Base-by-base conservation (phyloP, 2,329 filamentous ascomycete genomes). In the Teratosphaeria gauchensis region DNA sequence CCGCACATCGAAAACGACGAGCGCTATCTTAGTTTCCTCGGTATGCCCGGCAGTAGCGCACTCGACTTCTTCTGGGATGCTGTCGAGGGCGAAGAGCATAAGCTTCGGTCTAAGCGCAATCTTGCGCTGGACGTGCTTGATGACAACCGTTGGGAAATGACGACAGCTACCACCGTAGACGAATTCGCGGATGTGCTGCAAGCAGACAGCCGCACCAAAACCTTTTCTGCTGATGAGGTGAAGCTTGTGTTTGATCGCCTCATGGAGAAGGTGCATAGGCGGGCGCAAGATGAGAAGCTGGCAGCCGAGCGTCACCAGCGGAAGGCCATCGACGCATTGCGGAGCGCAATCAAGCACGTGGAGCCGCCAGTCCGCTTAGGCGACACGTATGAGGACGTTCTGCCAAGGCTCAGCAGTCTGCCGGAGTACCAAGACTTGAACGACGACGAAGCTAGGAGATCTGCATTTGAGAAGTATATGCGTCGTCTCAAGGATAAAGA, bases 1-100 rank as follows among this genome's bases (percentile, higher is more conserved):
- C 84, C 88, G 0, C 72, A 87, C 54, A 82, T 99, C 65, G 83
- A 89, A 66, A 79, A 88, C 58, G 94, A 99, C 68, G 82, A 87
- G 54, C 89, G 92, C 64, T 97, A 96, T 74, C 81, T 80, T 66
- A 85, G 84, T 63, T 90, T 96, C 80, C 82, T 92, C 60, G 92
- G 91, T 56, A 90, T 95, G 70, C 76, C 83, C 59, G 71, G 71
- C 16, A 70, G 66, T 58, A 67, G 64, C 4, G 90, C 94, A 14
- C 81, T 96, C 64, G 91, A 97, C 68, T 79, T 99, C 6, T 97
- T 99, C 77, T 96, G 92, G 90, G 94, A 99, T 72, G 79, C 92
- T 54, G 82, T 97, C 30, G 94, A 97, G 72, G 91, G 96, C 72
- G 91, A 97, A 73, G 92, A 99, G 70, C 85, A 89, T 46, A 68